Evolutionary conservation across 345 rosid species (phyloP), one percentile per base, ranked within the genome.

Genomic region (Citrus australasica): DNA sequence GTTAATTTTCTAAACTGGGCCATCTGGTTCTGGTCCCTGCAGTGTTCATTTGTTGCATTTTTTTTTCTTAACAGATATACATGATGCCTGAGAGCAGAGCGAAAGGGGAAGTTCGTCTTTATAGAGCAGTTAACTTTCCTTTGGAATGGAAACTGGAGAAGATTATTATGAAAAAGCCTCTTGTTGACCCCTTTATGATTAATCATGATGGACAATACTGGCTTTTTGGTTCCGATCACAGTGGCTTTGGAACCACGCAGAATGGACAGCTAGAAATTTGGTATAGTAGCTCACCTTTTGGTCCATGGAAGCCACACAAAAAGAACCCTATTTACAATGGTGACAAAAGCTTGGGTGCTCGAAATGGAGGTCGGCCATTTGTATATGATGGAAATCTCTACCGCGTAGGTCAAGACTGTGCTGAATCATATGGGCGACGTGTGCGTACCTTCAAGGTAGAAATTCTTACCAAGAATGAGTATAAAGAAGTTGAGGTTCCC

Each of bases 341-440:
- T 14, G 75, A 87, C 75, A 86, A 68, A 71, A 87, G 87, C 48
- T 63, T 80, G 61, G 99, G 98, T 40, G 98, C 99, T 14, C 91
- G 99, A 71, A 96, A 96, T 76, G 99, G 95, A 38, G 99, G 99
- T 80, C 87, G 98, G 73, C 92, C 94, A 11, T 92, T 96, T 83
- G 32, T 80, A 33, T 85, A 90, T 19, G 69, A 89, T 55, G 98
- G 98, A 19, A 83, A 84, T 66, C 91, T 96, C 42, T 92, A 92
- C 81, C 99, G 99, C n/a, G 75, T 89, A 72, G 99, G 99, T 86
- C 99, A 96, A 85, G 98, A 96, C 72, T 94, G 92, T 56, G 97
- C 97, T 61, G 93, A 91, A 77, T 91, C 87, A 7, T 96, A 96
- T 71, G 99, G 98, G 37, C 87, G 89, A 53, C 83, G 86, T 30